Percentiles rank a stretch among this genome's conserved stretches.
These are phyloP conservation scores for Sambucus nigra DNA, from an alignment of 129 eudicot species.

Conservation along the genomic window DNA sequence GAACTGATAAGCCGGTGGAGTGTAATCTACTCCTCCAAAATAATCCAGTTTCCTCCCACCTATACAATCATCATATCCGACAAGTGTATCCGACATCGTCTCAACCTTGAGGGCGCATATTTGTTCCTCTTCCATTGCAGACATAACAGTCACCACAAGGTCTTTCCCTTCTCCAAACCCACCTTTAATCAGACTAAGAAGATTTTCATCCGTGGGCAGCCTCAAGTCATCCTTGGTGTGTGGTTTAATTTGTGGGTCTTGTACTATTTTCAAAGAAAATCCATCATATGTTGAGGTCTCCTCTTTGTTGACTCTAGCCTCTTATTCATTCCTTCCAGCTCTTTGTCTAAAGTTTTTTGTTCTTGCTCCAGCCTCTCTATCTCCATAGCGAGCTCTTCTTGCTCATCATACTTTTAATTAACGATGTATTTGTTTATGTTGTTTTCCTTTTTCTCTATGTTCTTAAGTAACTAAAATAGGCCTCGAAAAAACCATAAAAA, in stretches of 20 bases:
- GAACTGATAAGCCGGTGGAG: slow-evolving; percentile 51
- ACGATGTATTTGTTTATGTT: slow-evolving; percentile 2
- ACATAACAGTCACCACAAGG: too few species aligned
- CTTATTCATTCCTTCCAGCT: slow-evolving; percentile 49
- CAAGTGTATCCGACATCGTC: background rate
- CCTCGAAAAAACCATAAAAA: slow-evolving; percentile 72
- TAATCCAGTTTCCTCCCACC: slow-evolving; percentile 14
- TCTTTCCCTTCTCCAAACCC: background rate
- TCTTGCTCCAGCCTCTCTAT: slow-evolving; percentile 53
- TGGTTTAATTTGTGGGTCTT: slow-evolving; percentile 65
- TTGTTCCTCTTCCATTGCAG: too few species aligned
- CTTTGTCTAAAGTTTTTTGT: slow-evolving; percentile 47
- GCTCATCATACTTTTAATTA: slow-evolving; percentile 16
- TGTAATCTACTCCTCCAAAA: slow-evolving; percentile 28
- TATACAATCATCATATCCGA: background rate
- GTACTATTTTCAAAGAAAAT: slow-evolving; percentile 52
- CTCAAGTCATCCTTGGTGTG: slow-evolving; percentile 30
- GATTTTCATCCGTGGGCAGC: background rate
- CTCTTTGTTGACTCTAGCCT: slow-evolving; percentile 68
- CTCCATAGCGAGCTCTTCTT: slow-evolving; percentile 40
- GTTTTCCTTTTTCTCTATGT: slow-evolving; percentile 42
- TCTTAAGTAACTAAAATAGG: slow-evolving; percentile 40
- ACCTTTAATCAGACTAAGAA: slow-evolving; percentile 7
- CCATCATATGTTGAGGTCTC: slow-evolving; percentile 89
- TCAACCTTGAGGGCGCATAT: too few species aligned